Evolutionary conservation across 192 early-diverging fungal species (phyloP).

Genomic region (Dimargaris cristalligena): DNA sequence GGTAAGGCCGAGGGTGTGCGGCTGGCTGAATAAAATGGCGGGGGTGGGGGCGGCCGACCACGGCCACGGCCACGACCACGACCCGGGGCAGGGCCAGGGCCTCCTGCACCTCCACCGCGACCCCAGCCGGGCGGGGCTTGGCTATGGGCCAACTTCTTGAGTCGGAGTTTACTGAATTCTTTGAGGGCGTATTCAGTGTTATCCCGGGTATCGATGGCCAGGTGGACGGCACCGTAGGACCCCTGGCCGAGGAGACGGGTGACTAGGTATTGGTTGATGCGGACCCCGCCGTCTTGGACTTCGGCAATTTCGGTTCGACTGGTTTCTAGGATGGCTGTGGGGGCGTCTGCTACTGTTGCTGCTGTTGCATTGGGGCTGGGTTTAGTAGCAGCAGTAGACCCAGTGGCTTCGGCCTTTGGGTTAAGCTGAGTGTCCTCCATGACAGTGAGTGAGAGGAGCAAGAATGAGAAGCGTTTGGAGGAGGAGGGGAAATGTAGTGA

Average conservation of each 20-base stretch:
- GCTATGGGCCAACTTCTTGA: not conserved
- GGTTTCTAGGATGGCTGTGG: not conserved
- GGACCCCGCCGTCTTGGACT: constrained; percentile 45
- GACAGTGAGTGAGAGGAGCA: too few relatives aligned
- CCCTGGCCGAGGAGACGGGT: constrained; percentile 66
- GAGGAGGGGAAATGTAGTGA: too few relatives aligned
- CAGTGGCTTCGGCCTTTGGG: too few relatives aligned
- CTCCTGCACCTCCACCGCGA: not conserved
- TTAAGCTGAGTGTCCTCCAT: too few relatives aligned
- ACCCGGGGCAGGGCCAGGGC: not conserved
- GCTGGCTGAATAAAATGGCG: not conserved
- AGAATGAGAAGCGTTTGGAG: too few relatives aligned
- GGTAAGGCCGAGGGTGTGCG: not conserved
- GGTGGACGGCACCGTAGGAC: constrained; percentile 76
- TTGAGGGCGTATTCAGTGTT: constrained; percentile 36
- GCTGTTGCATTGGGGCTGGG: too few relatives aligned
- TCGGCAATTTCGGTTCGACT: constrained; percentile 37
- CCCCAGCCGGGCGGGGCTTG: not conserved
- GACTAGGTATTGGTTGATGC: constrained; percentile 72
- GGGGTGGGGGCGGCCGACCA: not conserved
- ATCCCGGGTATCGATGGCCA: constrained; percentile 39
- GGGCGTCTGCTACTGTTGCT: too few relatives aligned
- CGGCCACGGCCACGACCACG: not conserved
- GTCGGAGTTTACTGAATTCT: not conserved
- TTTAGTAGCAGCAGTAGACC: too few relatives aligned